Evolutionary conservation across 2,329 filamentous ascomycete genomes (phyloP), one percentile per base, ranked within the genome.

Genomic region (Paracoccidioides brasiliensis): DNA sequence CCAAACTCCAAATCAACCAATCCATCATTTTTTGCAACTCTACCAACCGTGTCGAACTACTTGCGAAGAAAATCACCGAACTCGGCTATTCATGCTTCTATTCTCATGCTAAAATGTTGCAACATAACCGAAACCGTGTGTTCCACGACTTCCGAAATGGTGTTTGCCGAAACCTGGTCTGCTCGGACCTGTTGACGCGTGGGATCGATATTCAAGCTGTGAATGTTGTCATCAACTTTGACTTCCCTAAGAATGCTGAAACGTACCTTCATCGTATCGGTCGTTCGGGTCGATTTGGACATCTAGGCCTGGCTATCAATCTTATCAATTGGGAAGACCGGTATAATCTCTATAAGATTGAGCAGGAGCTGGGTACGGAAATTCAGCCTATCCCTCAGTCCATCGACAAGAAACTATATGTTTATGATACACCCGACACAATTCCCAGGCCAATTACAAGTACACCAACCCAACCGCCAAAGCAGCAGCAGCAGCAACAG

Each of bases 11-110:
- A 74, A 98, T 98, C 76, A 98, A 98, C 75, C 93, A 98, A 77
- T 98, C 94, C 60, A 98, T 98, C 76, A 98, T 98, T 70, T 98
- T 98, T 77, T 98, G 93, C 76, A 98, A 98, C 74, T 98, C 93
- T 43, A 98, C 93, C 54, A 97, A 97, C 72, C 88, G 93, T 62
- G 93, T 98, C 58, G 93, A 98, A 74, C 80, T 98, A 54, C 81
- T 98, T 32, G 93, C 93, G 52, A 98, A 98, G 80, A 98, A 98
- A 74, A 98, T 98, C 67, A 98, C 94, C 50, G 94, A 98, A 72
- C 82, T 98, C 61, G 93, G 93, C 61, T 98, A 98, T 74, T 98
- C 93, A 0, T 98, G 93, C 76, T 98, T 97, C 76, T 98, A 98
- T 76, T 97, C 91, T 63, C 93, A 98, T 72, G 93, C 93, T 53